These are phyloP conservation scores for Nothomitra cinnamomea DNA, from an alignment of 2,329 filamentous ascomycete species.

Conservation along the genomic window DNA sequence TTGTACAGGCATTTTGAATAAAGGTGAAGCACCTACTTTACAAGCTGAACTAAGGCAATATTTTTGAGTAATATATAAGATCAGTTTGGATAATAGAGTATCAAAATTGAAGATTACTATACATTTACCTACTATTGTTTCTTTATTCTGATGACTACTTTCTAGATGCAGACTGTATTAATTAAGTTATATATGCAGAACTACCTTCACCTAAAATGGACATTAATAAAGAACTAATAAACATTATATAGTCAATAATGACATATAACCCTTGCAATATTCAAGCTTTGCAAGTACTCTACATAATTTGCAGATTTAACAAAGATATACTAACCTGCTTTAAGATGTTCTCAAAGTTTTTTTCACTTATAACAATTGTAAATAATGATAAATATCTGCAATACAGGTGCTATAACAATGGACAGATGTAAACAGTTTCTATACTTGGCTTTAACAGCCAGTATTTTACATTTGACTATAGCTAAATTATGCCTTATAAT, in stretches of 20 bases:
- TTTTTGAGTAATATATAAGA: too few species aligned
- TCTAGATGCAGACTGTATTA: not conserved
- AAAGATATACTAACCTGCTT: not conserved
- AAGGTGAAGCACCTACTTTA: not conserved
- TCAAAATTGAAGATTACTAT: too few species aligned
- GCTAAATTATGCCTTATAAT: slow-evolving; percentile 7
- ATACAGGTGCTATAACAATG: not conserved
- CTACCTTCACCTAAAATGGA: not conserved
- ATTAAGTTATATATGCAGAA: not conserved
- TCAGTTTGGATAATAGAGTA: too few species aligned
- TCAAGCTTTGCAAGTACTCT: not conserved
- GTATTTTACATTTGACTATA: slow-evolving; percentile 3
- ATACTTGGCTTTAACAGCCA: not conserved
- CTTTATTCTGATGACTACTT: not conserved
- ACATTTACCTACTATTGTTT: not conserved
- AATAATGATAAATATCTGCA: not conserved
- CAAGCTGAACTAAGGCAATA: not conserved
- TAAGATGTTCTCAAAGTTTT: not conserved
- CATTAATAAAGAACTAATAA: not conserved
- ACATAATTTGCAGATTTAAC: not conserved
- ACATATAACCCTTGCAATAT: not conserved
- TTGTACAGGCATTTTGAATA: not conserved
- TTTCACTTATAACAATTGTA: not conserved
- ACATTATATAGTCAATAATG: not conserved
- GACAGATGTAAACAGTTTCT: not conserved